These are phyloP conservation scores for Fraxinus floribunda DNA, from an alignment of 305 asterid genomes.

Conservation along the genomic window DNA sequence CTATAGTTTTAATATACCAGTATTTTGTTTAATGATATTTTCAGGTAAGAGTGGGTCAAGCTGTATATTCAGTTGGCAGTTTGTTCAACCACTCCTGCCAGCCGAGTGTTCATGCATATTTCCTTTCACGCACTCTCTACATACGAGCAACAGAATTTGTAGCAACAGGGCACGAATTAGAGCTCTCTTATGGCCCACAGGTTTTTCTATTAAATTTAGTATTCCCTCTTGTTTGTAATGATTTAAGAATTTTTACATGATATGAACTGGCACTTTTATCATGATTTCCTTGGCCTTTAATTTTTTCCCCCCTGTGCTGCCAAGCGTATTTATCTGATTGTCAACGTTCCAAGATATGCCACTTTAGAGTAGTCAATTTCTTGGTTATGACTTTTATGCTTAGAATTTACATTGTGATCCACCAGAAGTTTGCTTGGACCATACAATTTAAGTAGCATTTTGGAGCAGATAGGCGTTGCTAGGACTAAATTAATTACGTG, in stretches of 20 bases:
- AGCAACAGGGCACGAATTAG: conserved; percentile 63
- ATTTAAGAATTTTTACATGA: conserved; percentile 12
- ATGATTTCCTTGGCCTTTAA: conserved; percentile 8
- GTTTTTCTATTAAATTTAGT: conserved; percentile 30
- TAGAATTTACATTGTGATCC: not conserved
- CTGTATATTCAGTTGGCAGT: conserved; percentile 77
- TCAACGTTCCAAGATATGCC: not conserved
- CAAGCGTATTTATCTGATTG: not conserved
- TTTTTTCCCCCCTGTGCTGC: not conserved
- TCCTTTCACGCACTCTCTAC: conserved; percentile 80
- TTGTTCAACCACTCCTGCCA: conserved; percentile 92
- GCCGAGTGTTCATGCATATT: conserved; percentile 81
- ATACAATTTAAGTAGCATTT: not conserved
- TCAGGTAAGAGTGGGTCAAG: conserved; percentile 93
- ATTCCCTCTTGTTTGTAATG: not conserved
- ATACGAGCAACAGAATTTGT: conserved; percentile 72
- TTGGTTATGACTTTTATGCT: conserved; percentile 6
- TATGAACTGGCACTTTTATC: conserved; percentile 13
- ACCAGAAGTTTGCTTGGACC: conserved; percentile 7
- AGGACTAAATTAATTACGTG: not conserved
- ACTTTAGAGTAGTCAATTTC: not conserved
- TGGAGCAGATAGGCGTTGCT: not conserved
- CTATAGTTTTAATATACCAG: conserved; percentile 16
- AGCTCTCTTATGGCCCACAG: conserved; percentile 96
- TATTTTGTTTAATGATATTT: conserved; percentile 20